These are phyloP conservation scores for Citrullus amarus DNA, from an alignment of 306 rosid species.

Conservation along the genomic window DNA sequence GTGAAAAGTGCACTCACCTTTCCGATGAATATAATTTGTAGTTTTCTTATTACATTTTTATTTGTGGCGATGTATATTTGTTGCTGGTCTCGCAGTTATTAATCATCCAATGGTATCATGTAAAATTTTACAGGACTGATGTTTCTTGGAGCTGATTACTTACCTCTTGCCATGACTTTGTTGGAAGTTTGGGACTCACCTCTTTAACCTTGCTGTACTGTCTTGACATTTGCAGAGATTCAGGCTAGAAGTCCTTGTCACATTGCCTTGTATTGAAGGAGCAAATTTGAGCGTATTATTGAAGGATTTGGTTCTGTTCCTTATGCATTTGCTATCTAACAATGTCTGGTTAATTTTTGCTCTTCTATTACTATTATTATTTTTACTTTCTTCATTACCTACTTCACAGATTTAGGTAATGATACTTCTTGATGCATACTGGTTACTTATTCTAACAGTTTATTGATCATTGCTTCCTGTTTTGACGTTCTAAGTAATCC, in stretches of 20 bases:
- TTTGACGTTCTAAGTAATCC: constrained; percentile 26
- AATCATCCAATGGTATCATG: constrained; percentile 53
- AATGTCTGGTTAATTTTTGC: constrained; percentile 38
- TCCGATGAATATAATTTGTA: background rate
- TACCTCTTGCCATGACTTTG: constrained; percentile 99
- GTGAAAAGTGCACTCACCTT: background rate
- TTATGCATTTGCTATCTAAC: constrained; percentile 24
- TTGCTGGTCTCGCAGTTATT: constrained; percentile 33
- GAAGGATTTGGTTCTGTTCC: constrained; percentile 32
- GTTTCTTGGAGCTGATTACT: constrained; percentile 99
- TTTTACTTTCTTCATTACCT: constrained; percentile 25
- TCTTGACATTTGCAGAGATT: constrained; percentile 97
- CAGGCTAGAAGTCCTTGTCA: constrained; percentile 36
- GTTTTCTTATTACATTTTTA: background rate
- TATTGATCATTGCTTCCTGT: constrained; percentile 20
- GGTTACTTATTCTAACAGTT: constrained; percentile 30
- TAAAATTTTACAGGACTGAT: constrained; percentile 88
- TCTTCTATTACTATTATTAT: constrained; percentile 18
- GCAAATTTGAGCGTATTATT: constrained; percentile 27
- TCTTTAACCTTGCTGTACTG: constrained; percentile 98
- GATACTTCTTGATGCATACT: constrained; percentile 25
- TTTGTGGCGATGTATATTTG: background rate
- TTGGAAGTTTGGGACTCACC: constrained; percentile 99
- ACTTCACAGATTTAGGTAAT: constrained; percentile 27
- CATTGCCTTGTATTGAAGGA: constrained; percentile 31